Evolutionary conservation across 331 rosid species (phyloP).

Genomic region (Ulmus americana): DNA sequence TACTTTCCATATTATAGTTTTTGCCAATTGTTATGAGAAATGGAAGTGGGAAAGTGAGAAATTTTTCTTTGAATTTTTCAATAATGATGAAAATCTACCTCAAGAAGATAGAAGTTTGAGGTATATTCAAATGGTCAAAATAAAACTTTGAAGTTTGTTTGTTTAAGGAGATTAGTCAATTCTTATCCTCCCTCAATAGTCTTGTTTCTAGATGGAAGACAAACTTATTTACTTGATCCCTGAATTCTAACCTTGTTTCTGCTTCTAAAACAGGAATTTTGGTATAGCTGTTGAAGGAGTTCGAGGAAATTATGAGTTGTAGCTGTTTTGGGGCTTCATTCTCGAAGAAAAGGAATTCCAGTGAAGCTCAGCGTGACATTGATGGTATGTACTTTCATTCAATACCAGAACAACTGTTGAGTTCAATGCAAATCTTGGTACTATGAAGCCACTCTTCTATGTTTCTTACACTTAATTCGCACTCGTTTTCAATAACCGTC

Average conservation of each 20-base stretch:
- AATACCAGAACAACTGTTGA: background rate
- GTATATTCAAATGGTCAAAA: background rate
- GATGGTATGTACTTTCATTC: slow-evolving; percentile 40
- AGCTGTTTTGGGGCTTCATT: slow-evolving; percentile 70
- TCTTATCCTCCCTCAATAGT: background rate
- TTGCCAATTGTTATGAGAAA: background rate
- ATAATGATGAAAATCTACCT: background rate
- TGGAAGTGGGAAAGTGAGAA: background rate
- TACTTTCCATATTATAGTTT: background rate
- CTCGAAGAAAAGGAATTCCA: slow-evolving; percentile 29
- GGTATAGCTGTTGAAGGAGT: background rate
- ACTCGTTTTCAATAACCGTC: background rate
- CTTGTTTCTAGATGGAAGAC: background rate
- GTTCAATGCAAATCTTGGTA: background rate
- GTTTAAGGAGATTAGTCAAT: background rate
- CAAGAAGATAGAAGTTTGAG: background rate
- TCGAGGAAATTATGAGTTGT: slow-evolving; percentile 56
- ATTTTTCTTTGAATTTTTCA: background rate
- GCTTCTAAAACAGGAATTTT: background rate
- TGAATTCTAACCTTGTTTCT: background rate
- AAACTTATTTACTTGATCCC: background rate
- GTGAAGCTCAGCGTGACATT: slow-evolving; percentile 27
- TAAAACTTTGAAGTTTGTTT: background rate
- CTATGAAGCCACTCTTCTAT: background rate
- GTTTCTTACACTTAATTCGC: background rate